A percentile compares a stretch with the other conserved stretches of the same genome.
phyloP scores from a whole-genome alignment of 73 alveolate species.

The Tetrahymena malaccensis region DNA sequence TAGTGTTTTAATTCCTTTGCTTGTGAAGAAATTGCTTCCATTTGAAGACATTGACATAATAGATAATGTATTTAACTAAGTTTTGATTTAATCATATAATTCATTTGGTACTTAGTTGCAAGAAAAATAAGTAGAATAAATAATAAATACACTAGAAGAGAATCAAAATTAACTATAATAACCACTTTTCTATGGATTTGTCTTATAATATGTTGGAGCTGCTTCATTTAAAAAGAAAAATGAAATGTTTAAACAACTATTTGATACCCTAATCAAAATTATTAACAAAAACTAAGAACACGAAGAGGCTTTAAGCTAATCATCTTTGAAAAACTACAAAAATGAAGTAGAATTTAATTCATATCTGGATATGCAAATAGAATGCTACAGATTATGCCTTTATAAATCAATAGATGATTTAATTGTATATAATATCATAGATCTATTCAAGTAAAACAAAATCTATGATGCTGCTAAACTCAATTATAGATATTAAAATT shows the following conservation, averaged over 20 bases:
- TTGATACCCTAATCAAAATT: background rate
- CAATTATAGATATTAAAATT: background rate
- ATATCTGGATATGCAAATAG: background rate
- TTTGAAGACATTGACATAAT: background rate
- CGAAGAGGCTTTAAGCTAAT: background rate
- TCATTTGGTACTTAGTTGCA: background rate
- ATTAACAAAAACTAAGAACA: background rate
- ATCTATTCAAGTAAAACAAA: background rate
- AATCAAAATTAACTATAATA: background rate
- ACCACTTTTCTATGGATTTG: background rate
- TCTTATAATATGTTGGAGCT: background rate
- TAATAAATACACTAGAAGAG: background rate
- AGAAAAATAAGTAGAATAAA: background rate
- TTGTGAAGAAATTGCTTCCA: background rate
- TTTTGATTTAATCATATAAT: background rate
- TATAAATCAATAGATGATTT: background rate
- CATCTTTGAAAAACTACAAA: background rate
- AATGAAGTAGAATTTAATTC: background rate
- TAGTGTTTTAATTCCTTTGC: background rate
- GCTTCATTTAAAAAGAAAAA: background rate
- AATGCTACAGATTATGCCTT: background rate
- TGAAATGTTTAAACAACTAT: background rate
- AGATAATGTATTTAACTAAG: background rate
- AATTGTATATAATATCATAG: background rate
- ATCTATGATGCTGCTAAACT: background rate